Conservation (phyloP, 495 filamentous ascomycete species). For the Neurospora tetraspora region DNA sequence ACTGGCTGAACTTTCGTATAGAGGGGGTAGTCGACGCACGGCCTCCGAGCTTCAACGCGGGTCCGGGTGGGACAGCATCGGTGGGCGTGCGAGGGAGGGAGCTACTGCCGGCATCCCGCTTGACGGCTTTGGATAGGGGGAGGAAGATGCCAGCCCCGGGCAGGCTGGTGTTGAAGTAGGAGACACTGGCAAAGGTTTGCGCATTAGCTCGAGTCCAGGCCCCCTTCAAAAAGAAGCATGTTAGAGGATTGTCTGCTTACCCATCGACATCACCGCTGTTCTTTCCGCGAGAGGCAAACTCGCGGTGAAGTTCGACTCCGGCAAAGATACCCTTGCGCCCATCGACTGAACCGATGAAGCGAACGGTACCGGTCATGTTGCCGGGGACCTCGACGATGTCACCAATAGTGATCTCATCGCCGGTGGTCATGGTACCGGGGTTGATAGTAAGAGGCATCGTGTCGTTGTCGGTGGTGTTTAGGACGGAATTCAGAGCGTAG, state of each 20-base stretch:
- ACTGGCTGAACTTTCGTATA: slow-evolving; percentile 68
- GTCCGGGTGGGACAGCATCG: slow-evolving; percentile 43
- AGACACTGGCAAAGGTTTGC: slow-evolving; percentile 37
- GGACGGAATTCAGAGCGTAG: slow-evolving; percentile 43
- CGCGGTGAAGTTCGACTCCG: slow-evolving; percentile 81
- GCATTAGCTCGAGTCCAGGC: neutral
- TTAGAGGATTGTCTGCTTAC: slow-evolving; percentile 36
- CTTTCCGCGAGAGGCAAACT: slow-evolving; percentile 77
- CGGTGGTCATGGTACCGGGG: slow-evolving; percentile 20
- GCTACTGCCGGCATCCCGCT: slow-evolving; percentile 45
- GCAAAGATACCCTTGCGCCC: slow-evolving; percentile 89
- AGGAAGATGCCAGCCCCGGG: slow-evolving; percentile 89
- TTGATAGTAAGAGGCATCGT: slow-evolving; percentile 25
- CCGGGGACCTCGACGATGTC: slow-evolving; percentile 92
- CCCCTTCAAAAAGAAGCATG: neutral
- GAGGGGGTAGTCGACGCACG: slow-evolving; percentile 58
- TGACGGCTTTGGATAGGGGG: slow-evolving; percentile 73
- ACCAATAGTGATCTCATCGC: slow-evolving; percentile 55
- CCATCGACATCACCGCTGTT: slow-evolving; percentile 97
- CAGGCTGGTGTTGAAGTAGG: slow-evolving; percentile 73
- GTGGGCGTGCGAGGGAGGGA: slow-evolving; percentile 60
- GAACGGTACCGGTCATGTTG: slow-evolving; percentile 83
- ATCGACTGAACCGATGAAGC: slow-evolving; percentile 76
- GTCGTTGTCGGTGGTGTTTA: slow-evolving; percentile 32
- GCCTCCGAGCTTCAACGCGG: slow-evolving; percentile 39